Evolutionary conservation across 305 asterid species (phyloP), one percentile per base, ranked within the genome.

Genomic region (Fraxinus sp.): DNA sequence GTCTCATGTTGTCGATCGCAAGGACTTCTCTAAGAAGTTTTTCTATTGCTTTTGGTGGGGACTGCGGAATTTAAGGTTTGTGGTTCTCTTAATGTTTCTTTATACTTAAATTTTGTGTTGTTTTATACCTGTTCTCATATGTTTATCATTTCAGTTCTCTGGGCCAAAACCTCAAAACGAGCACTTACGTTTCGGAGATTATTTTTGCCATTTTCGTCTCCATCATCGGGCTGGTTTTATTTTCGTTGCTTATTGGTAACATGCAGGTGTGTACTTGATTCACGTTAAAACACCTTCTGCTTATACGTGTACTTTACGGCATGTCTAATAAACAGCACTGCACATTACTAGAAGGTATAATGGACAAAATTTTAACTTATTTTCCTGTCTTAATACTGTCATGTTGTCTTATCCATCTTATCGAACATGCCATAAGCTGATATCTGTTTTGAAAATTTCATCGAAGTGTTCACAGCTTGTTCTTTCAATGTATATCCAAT

Each of bases 11-110:
- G 90, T 87, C n/a, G 92, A 89, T 41, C 86, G 86, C 46, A 57
- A 75, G 24, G 18, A 72, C 83, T 90, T 92, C 36, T 71, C 35
- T 4, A 82, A 64, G 81, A 93, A 93, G 33, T 87, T 88, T 43
- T 80, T 90, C 72, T 91, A 88, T 80, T 92, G 97, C 90, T 90
- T 93, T 81, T 93, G 97, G 97, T 93, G 97, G 97, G 97, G 97
- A 11, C 86, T 91, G 35, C 80, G 95, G 74, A 91, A 87, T 87
- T 86, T 93, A 79, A 93, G 95, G 97, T 91, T 68, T 75, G 84
- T 86, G 13, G 33, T 20, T 74, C 26, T 11, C 46, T 83, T 10
- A 33, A 32, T 10, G 1, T 39, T 18, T 82, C 37, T 52, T 33
- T 22, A 11, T 24, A n/a, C 43, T 41, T 4, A 10, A 30, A 18